phyloP scores from a whole-genome alignment of 768 basidiomycete genomes.

The Saitozyma podzolica region DNA sequence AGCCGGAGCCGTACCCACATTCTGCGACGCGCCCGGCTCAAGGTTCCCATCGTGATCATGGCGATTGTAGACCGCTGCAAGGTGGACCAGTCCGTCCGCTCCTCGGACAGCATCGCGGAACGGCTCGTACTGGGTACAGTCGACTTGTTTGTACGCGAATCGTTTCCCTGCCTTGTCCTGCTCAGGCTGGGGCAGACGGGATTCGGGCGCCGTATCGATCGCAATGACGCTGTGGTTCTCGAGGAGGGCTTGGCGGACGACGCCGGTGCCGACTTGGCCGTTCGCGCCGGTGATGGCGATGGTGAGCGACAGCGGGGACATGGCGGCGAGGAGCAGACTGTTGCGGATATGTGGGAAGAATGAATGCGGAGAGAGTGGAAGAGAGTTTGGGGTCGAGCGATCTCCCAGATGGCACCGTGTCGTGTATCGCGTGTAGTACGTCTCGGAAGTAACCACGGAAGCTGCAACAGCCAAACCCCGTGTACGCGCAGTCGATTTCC shows the following conservation, averaged over 20 bases:
- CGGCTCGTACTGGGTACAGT: slow-evolving; percentile 22
- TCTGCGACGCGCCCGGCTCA: slow-evolving; percentile 4
- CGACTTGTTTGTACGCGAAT: slow-evolving; percentile 19
- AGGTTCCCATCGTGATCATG: slow-evolving; percentile 19
- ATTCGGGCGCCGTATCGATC: slow-evolving; percentile 19
- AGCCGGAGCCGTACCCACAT: slow-evolving; percentile 8
- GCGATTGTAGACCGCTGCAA: slow-evolving; percentile 27
- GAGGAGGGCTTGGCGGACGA: slow-evolving; percentile 19
- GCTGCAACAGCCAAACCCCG: too few species aligned
- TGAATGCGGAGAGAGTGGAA: too few species aligned
- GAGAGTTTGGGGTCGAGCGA: too few species aligned
- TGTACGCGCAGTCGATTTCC: too few species aligned
- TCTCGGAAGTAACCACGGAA: too few species aligned
- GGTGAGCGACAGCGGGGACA: neutral
- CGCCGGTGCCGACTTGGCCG: slow-evolving; percentile 24
- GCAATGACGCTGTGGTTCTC: slow-evolving; percentile 39
- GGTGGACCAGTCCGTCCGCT: slow-evolving; percentile 42
- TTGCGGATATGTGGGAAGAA: too few species aligned
- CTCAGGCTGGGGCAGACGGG: neutral
- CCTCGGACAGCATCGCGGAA: slow-evolving; percentile 21
- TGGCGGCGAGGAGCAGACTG: too few species aligned
- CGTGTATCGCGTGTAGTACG: too few species aligned
- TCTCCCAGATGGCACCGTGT: too few species aligned
- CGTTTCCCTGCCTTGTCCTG: neutral
- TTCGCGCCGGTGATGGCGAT: slow-evolving; percentile 39